Evolutionary conservation across 2,329 filamentous ascomycete species (phyloP).

Genomic region (Phialophora chinensis): DNA sequence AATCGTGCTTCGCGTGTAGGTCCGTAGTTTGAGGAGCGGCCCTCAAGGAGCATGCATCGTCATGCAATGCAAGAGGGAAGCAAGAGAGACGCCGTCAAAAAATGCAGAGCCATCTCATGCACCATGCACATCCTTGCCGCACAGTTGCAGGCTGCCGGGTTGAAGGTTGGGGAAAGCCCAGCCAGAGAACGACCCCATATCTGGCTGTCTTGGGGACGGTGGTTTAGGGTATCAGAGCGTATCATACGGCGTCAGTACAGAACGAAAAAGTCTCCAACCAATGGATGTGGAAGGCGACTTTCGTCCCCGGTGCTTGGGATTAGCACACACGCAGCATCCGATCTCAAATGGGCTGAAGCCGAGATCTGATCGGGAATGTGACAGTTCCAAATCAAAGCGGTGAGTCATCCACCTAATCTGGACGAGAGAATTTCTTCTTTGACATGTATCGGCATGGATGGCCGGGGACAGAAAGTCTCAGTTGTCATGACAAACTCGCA

Average conservation of each 20-base stretch:
- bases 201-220: neutral
- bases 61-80: conserved; percentile 19
- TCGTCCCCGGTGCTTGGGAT: neutral
- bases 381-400: neutral
- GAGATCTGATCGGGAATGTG: conserved; percentile 9
- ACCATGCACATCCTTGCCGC: conserved; percentile 17
- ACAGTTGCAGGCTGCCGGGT: neutral
- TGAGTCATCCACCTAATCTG: neutral
- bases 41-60: conserved; percentile 17
- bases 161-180: neutral
- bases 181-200: neutral
- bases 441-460: neutral
- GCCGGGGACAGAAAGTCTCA: neutral
- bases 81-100: conserved; percentile 13
- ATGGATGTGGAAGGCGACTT: neutral
- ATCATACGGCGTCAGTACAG: conserved; percentile 9
- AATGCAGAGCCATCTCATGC: conserved; percentile 14
- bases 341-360: conserved; percentile 7
- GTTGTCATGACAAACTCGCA: conserved; percentile 3
- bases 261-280: neutral
- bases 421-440: neutral
- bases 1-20: neutral
- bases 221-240: conserved; percentile 4
- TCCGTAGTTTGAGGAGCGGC: conserved; percentile 17
- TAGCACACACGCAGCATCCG: neutral